These are phyloP conservation scores for Silene vulgaris DNA, from an alignment of 179 eudicot genomes.

Conservation along the genomic window DNA sequence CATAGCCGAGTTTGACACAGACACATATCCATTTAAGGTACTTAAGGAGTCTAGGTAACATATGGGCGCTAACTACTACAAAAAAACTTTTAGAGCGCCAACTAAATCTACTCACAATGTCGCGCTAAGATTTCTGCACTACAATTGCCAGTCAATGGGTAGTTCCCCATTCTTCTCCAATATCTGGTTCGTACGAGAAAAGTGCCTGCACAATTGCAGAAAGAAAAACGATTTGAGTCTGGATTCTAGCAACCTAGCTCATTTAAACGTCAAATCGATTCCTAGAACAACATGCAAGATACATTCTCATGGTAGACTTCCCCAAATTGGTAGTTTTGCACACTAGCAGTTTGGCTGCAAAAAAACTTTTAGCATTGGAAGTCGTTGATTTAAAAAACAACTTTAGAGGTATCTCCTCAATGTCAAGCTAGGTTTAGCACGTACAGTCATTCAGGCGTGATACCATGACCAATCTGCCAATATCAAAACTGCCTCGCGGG, in stretches of 20 bases:
- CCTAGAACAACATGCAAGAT: background rate
- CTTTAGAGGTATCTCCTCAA: no score
- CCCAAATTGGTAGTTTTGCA: background rate
- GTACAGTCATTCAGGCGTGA: background rate
- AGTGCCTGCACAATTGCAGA: conserved; percentile 56
- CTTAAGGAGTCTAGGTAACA: background rate
- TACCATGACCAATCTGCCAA: background rate
- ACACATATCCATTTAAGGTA: background rate
- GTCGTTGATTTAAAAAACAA: background rate
- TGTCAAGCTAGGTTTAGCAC: background rate
- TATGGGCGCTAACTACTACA: background rate
- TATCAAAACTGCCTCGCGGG: background rate
- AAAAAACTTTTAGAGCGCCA: background rate
- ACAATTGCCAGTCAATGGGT: conserved; percentile 84
- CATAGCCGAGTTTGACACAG: no score
- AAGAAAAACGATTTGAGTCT: conserved; percentile 1
- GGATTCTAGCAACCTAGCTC: background rate
- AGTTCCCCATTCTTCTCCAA: conserved; percentile 56
- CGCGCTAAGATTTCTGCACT: conserved; percentile 9
- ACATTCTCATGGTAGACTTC: background rate
- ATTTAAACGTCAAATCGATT: background rate
- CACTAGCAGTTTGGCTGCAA: no score
- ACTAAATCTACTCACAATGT: background rate
- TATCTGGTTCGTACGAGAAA: conserved; percentile 75
- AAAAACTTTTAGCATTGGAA: background rate